Evolutionary conservation across 805 yeast species (phyloP), one percentile per base, ranked within the genome.

Genomic region (Blastobotrys mokoenaii): DNA sequence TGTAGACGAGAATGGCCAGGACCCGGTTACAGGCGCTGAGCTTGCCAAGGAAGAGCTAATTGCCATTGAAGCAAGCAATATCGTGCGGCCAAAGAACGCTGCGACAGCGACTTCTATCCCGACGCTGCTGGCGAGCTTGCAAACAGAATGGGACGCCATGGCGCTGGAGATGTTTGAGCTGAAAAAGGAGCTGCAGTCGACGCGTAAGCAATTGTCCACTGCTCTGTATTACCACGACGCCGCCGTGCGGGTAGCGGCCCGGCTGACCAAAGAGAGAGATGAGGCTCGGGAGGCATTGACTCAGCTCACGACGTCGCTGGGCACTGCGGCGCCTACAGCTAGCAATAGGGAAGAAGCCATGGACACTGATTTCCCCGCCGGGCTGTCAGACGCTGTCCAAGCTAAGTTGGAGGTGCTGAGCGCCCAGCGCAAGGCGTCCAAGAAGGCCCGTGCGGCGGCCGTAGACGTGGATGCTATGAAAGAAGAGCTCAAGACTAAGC

Each of bases 211-310:
- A 55, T 67, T 89, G 41, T 80, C 93, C 27, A 67, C 82, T 1
- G 81, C 95, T 0, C 65, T 88, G 35, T 89, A 87, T 56, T 82
- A 81, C 57, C 84, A 84, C 51, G 97, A 89, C 60, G 96, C 97
- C 0, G 95, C 96, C 2, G 79, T 84, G 2, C 69, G 89, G 46
- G 96, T 89, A 1, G 94, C 90, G 1, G 80, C 94, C 0, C 71
- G 73, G 30, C 78, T 86, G 1, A 67, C 82, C n/a, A 71, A 72
- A 45, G 96, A 89, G 55, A 67, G 88, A 35, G 94, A 86, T 50
- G 84, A 79, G 39, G 82, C 89, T 1, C 72, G 73, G 49, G 59
- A 58, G n/a, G 87, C 88, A 1, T 66, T 88, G 45, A 74, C 77
- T 41, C 70, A 75, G 44, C 63, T 85, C 18, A 45, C 52, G 22